These are phyloP conservation scores for Lenzites betulinus DNA, from an alignment of 768 basidiomycete species.

Conservation along the genomic window DNA sequence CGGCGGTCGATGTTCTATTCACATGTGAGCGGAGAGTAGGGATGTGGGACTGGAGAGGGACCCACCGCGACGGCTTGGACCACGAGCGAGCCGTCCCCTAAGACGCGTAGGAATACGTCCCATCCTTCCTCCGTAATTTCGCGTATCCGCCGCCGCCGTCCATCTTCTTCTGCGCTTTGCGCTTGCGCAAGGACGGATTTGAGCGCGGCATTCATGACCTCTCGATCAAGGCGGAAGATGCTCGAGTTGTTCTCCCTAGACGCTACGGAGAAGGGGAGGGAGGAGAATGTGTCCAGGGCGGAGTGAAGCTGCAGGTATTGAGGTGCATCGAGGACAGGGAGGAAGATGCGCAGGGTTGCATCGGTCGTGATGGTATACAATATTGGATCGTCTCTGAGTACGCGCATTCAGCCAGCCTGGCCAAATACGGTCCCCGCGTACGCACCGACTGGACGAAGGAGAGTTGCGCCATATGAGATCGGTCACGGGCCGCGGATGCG, in stretches of 20 bases:
- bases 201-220: conserved; percentile 53
- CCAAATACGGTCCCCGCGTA: conserved; percentile 21
- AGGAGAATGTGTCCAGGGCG: conserved; percentile 70
- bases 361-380: conserved; percentile 86
- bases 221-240: conserved; percentile 72
- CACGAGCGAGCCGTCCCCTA: conserved; percentile 72
- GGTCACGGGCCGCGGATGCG: conserved; percentile 73
- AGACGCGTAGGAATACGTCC: conserved; percentile 77
- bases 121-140: conserved; percentile 72
- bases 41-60: conserved; percentile 2
- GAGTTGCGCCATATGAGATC: conserved; percentile 74
- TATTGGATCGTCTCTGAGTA: conserved; percentile 66
- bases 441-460: conserved; percentile 65
- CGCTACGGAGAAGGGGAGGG: conserved; percentile 45
- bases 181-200: conserved; percentile 40
- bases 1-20: conserved; percentile 85
- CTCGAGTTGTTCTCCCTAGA: conserved; percentile 40
- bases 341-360: conserved; percentile 79
- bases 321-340: conserved; percentile 86
- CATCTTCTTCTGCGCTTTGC: conserved; percentile 43
- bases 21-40: not conserved
- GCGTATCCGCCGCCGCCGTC: conserved; percentile 47
- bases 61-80: conserved; percentile 74
- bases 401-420: not conserved
- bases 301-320: conserved; percentile 83